Conservation (phyloP, 2,329 filamentous ascomycete genomes). For the Penicillium nordicum region DNA sequence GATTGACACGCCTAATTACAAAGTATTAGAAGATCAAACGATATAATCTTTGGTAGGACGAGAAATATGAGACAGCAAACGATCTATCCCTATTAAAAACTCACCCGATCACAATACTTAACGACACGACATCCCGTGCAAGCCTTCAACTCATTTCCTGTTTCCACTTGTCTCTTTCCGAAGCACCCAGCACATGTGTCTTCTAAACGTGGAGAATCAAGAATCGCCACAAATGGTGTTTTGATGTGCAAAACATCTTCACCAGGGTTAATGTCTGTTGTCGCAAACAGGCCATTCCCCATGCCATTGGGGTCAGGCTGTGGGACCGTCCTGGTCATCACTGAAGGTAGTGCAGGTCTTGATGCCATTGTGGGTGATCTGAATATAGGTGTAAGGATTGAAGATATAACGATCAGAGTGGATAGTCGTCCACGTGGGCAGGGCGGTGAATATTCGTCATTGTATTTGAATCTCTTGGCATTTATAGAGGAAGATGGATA, state of each 20-base stretch:
- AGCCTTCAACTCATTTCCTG: constrained; percentile 42
- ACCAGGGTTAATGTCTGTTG: constrained; percentile 46
- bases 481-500: neutral
- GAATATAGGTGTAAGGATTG: neutral
- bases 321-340: constrained; percentile 25
- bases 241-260: constrained; percentile 49
- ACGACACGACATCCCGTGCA: constrained; percentile 58
- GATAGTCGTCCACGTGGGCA: neutral
- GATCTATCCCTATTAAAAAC: constrained; percentile 15
- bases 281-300: constrained; percentile 57
- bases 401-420: neutral
- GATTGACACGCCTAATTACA: constrained; percentile 54
- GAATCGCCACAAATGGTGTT: constrained; percentile 53
- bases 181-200: constrained; percentile 60
- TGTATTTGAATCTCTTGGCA: constrained; percentile 1
- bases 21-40: neutral
- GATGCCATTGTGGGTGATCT: constrained; percentile 20
- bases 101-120: constrained; percentile 59
- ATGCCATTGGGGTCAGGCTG: constrained; percentile 26
- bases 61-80: neutral
- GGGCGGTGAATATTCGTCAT: constrained; percentile 1
- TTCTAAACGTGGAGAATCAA: constrained; percentile 51
- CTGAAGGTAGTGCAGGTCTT: constrained; percentile 12
- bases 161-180: constrained; percentile 33
- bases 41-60: neutral